A percentile compares a stretch with the other conserved stretches of the same genome.
Conservation (phyloP, 257 asterid genomes). For the Striga asiatica region DNA sequence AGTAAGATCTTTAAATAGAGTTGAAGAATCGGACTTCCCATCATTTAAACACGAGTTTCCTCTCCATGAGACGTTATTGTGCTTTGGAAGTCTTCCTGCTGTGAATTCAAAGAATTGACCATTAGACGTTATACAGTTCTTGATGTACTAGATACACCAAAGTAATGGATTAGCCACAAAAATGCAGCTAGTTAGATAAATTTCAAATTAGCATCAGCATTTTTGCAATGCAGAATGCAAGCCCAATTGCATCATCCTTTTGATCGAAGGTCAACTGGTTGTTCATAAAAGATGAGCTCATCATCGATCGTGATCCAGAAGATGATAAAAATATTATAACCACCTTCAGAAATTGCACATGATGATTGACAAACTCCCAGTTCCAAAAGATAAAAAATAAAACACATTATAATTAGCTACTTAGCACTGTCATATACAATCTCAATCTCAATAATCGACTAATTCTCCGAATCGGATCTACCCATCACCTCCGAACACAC, state of each 20-base stretch:
- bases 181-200: neutral
- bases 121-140: constrained; percentile 15
- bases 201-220: neutral
- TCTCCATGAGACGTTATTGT: constrained; percentile 93
- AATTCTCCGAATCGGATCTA: neutral
- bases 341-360: neutral
- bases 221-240: neutral
- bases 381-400: too few species aligned
- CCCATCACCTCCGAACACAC: neutral
- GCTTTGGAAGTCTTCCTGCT: constrained; percentile 92
- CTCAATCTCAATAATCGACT: too few species aligned
- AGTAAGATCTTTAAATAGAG: constrained; percentile 48
- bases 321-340: too few species aligned
- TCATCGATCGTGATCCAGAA: too few species aligned
- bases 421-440: too few species aligned
- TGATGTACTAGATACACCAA: too few species aligned
- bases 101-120: constrained; percentile 16
- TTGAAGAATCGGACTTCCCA: constrained; percentile 43
- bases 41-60: constrained; percentile 76
- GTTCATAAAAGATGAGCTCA: neutral
- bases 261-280: neutral
- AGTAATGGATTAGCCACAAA: neutral
- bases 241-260: neutral
- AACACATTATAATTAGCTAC: too few species aligned
- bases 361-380: neutral